These are phyloP conservation scores for Monotropa hypopitys DNA, from an alignment of 179 eudicot species.

Conservation along the genomic window DNA sequence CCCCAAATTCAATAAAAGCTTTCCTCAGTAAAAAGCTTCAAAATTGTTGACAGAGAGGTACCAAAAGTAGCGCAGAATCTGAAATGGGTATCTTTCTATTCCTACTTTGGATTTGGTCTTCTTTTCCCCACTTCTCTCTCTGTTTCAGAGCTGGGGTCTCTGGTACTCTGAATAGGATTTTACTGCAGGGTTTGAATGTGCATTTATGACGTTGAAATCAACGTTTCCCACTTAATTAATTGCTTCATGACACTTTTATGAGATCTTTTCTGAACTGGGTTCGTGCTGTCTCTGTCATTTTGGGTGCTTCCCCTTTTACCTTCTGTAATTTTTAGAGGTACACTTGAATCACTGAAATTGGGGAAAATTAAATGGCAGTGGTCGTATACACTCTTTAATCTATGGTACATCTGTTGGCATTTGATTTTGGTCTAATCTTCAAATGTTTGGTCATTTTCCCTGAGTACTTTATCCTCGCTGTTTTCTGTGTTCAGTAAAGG, in stretches of 20 bases:
- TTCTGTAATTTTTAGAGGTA: not conserved
- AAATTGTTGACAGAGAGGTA: constrained; percentile 19
- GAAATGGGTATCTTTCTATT: constrained; percentile 32
- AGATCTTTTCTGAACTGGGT: constrained; percentile 18
- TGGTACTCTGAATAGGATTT: constrained; percentile 26
- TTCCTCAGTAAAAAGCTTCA: constrained; percentile 13
- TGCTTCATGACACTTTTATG: constrained; percentile 17
- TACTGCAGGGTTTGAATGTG: constrained; percentile 18
- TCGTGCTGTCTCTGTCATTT: constrained; percentile 16
- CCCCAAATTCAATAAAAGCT: constrained; percentile 13
- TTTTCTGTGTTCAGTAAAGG: not conserved
- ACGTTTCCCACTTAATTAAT: constrained; percentile 20
- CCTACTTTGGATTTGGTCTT: constrained; percentile 22
- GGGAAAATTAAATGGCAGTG: constrained; percentile 10
- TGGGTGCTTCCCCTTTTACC: not conserved
- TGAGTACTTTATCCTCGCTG: not conserved
- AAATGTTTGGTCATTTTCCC: constrained; percentile 10
- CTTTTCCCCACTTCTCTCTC: no score
- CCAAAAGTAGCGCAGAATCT: constrained; percentile 26
- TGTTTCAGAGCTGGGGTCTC: constrained; percentile 15
- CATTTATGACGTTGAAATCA: constrained; percentile 33
- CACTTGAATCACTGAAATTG: not conserved
- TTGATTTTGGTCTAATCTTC: constrained; percentile 1
- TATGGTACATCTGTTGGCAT: constrained; percentile 5
- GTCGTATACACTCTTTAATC: not conserved